Evolutionary conservation across 805 yeast genomes (phyloP), one percentile per base, ranked within the genome.

Genomic region (Pichia gijzeniarum): DNA sequence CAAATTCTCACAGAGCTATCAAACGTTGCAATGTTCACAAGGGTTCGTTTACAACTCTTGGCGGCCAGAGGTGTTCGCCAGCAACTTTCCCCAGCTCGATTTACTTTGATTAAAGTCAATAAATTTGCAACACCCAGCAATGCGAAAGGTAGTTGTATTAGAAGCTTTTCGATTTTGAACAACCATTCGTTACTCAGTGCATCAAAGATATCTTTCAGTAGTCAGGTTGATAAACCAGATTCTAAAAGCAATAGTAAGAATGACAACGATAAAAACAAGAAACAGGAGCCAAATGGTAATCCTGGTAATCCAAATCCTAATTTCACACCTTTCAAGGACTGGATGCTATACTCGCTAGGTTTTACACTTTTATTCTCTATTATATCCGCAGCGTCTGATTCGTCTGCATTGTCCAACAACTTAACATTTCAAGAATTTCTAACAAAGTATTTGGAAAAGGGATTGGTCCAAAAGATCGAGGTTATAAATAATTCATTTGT

Each of bases 391-490:
- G 36, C 46, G 8, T 19, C 50, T 2, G 48, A 50, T 5, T 48
- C 43, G 9, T 40, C 48, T 6, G 61, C 53, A 32, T 41, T 50
- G 14, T 37, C 47, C 13, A 52, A 56, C 37, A 61, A 86, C 58
- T 71, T 91, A 48, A 80, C 96, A 2, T 93, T 89, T 83, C 98
- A 93, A 68, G 95, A 91, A 59, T 91, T 93, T 68, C 76, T 87
- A 35, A 70, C 81, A 5, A 72, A 80, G 39, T 82, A 81, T 57
- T 71, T 93, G 49, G 85, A 83, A 50, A 85, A 80, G 55, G 89
- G 89, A 5, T 72, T 79, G 36, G 99, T 93, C 13, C 73, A 79
- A 39, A 78, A 76, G 52, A 70, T 93, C 43, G 65, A 79, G 17
- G 90, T 93, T 7, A 79, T 87, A 27, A 91, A 93, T 68, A 83